These are phyloP conservation scores for Fusarium continuum DNA, from an alignment of 2,329 filamentous ascomycete genomes.

Conservation along the genomic window DNA sequence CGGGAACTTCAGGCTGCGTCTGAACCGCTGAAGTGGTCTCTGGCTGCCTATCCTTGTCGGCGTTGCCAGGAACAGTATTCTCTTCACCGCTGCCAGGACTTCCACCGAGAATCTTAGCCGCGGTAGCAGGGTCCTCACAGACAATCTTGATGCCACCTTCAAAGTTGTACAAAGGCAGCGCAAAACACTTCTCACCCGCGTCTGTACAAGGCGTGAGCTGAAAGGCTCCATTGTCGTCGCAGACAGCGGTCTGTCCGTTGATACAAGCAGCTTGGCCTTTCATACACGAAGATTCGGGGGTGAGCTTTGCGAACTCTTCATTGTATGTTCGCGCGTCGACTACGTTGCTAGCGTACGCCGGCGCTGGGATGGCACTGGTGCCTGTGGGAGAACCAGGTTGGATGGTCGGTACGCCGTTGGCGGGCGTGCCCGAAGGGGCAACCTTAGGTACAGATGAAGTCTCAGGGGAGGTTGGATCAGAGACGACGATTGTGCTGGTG, in stretches of 20 bases:
- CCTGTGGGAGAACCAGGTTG: conserved; percentile 48
- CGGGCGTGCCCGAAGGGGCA: conserved; percentile 42
- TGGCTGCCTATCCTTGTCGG: conserved; percentile 12
- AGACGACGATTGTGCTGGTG: conserved; percentile 8
- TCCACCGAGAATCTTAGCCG: conserved; percentile 54
- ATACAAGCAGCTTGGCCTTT: conserved; percentile 62
- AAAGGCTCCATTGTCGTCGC: conserved; percentile 54
- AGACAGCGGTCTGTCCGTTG: conserved; percentile 58
- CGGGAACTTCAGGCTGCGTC: conserved; percentile 27
- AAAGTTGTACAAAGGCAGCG: conserved; percentile 61
- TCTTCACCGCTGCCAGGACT: conserved; percentile 12
- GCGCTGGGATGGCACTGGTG: conserved; percentile 53
- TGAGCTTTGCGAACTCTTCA: conserved; percentile 55
- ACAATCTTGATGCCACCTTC: conserved; percentile 57
- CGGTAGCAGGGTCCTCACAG: conserved; percentile 55
- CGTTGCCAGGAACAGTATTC: conserved; percentile 11
- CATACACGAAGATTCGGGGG: conserved; percentile 57
- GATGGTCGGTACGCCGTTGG: conserved; percentile 55
- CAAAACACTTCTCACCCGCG: conserved; percentile 56
- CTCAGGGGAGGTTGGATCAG: conserved; percentile 21
- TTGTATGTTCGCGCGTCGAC: conserved; percentile 58
- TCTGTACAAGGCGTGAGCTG: conserved; percentile 49
- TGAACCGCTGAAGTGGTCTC: conserved; percentile 20
- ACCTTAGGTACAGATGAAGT: conserved; percentile 9
- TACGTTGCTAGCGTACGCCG: conserved; percentile 57